Evolutionary conservation across 2,329 filamentous ascomycete species (phyloP), one percentile per base, ranked within the genome.

Genomic region (Nemania diffusa): DNA sequence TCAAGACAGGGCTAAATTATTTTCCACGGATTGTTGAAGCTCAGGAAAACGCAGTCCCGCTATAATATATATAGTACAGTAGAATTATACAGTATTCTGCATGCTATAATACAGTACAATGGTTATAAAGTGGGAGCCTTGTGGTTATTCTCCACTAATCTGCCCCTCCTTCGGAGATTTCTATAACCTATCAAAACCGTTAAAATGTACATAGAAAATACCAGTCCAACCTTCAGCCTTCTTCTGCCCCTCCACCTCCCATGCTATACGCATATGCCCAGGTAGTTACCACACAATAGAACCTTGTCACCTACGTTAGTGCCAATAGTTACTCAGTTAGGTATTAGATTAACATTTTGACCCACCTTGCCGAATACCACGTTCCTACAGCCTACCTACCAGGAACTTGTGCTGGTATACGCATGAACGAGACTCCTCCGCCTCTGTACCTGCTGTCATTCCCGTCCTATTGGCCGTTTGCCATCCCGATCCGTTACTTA

Each of bases 171-270:
- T 24, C 40, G 40, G 26, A 15, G 6, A 48, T 20, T 46, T 3
- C 27, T 57, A 20, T 17, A 29, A 17, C 64, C 64, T 62, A 66
- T 66, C 58, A 62, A 24, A 26, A 27, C 46, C 5, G 15, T 6
- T 15, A 34, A 53, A 55, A 4, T 50, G n/a, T 8, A 40, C 8
- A 32, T 40, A 40, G 8, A 44, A 44, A 44, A n/a, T 44, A 44
- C 17, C 6, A 44, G 17, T 6, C 40, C n/a, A 32, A n/a, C n/a
- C 37, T 58, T 67, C 64, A 67, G 65, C 65, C 65, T 67, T 64
- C 55, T 53, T 64, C 55, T 53, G 37, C 53, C 60, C 65, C 65
- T 59, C 56, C 51, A 44, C 65, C 44, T 46, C 37, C 29, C 50
- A 51, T 46, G 48, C 24, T 37, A 40, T 51, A 57, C n/a, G 44